phyloP scores from a whole-genome alignment of 2,329 filamentous ascomycete genomes.

The Fusarium duplospermum region DNA sequence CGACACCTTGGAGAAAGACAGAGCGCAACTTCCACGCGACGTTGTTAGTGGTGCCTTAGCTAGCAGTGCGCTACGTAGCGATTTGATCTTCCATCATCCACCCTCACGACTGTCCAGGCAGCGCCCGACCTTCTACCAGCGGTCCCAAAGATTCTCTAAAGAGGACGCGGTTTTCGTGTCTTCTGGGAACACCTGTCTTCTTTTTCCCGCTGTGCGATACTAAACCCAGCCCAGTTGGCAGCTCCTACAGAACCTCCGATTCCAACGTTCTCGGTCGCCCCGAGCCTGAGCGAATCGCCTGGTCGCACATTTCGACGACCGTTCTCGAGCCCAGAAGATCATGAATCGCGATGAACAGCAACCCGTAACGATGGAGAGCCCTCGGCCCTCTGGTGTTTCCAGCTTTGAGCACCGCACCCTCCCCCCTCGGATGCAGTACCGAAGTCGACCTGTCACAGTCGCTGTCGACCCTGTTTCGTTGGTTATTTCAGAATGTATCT shows the following conservation, averaged over 20 bases:
- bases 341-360: slow-evolving; percentile 50
- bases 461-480: slow-evolving; percentile 91
- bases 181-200: slow-evolving; percentile 8
- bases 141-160: slow-evolving; percentile 11
- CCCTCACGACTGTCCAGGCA: slow-evolving; percentile 26
- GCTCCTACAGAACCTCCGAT: slow-evolving; percentile 3
- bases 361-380: slow-evolving; percentile 42
- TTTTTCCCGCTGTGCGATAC: slow-evolving; percentile 2
- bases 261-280: slow-evolving; percentile 1
- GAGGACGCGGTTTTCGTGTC: slow-evolving; percentile 28
- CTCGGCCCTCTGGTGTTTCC: slow-evolving; percentile 33
- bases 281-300: slow-evolving; percentile 15
- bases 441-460: slow-evolving; percentile 75
- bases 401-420: slow-evolving; percentile 43
- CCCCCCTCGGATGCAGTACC: slow-evolving; percentile 66
- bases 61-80: slow-evolving; percentile 29
- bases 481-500: slow-evolving; percentile 98
- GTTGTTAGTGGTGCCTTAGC: slow-evolving; percentile 30
- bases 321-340: slow-evolving; percentile 37
- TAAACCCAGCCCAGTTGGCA: slow-evolving; percentile 10
- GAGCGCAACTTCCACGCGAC: slow-evolving; percentile 36
- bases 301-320: slow-evolving; percentile 29
- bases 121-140: slow-evolving; percentile 8
- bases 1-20: slow-evolving; percentile 45
- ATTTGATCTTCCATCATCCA: slow-evolving; percentile 34